Percentiles rank a stretch among this genome's conserved stretches.
phyloP scores from a whole-genome alignment of 352 stramenopile genomes.

The Globisporangium alternatum region DNA sequence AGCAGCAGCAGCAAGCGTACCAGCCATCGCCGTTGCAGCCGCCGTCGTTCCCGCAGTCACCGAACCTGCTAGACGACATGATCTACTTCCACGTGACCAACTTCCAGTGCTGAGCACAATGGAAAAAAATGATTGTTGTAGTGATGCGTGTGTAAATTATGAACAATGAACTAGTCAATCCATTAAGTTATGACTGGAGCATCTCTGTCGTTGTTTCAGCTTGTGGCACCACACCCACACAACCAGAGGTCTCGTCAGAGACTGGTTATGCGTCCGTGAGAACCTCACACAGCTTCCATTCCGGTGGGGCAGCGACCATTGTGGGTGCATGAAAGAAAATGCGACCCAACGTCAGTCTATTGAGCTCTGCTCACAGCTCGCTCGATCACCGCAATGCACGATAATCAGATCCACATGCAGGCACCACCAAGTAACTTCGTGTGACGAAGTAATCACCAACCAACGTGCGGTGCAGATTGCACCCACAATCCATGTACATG shows the following conservation, averaged over 20 bases:
- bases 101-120: slow-evolving; percentile 20
- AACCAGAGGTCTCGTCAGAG: background rate
- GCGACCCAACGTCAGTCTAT: background rate
- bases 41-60: slow-evolving; percentile 6
- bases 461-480: background rate
- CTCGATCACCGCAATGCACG: background rate
- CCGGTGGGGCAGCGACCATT: background rate
- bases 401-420: background rate
- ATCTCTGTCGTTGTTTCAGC: background rate
- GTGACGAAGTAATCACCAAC: background rate
- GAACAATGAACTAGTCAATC: background rate
- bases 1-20: background rate
- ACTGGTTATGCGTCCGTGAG: background rate
- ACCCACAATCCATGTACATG: background rate
- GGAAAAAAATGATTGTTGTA: background rate
- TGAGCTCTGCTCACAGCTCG: background rate
- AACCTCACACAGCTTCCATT: background rate
- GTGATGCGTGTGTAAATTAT: slow-evolving; percentile 8
- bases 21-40: slow-evolving; percentile 6
- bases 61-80: slow-evolving; percentile 44
- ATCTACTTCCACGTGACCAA: slow-evolving; percentile 47
- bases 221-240: background rate
- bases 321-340: background rate
- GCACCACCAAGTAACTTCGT: background rate
- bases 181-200: background rate